Base-by-base conservation (phyloP, 139 green algal species). In the Zygnema circumcarinatum region DNA sequence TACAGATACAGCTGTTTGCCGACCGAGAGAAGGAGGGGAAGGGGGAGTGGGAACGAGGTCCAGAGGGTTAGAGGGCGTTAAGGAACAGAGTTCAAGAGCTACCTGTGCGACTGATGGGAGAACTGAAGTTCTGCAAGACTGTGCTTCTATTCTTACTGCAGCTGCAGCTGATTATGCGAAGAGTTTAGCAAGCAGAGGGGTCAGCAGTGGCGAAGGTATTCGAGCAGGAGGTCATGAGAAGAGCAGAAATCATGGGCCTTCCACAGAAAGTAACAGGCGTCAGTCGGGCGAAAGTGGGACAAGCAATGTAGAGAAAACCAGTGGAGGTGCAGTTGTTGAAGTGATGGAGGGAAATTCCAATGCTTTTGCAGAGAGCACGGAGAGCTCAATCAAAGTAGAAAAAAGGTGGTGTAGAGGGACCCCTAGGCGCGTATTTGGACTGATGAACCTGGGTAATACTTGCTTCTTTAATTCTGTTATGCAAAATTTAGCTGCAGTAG, bases 381-480 rank as follows among this genome's bases (percentile, higher is more conserved):
- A 38, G 41, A 83, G 3, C 11, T 79, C 7, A 11, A 81, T 7
- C 16, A 16, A 11, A 73, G 76, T 42, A 16, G 76, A 16, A 81
- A 83, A 11, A 20, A 81, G 52, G 76, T 25, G 76, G 32, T 7
- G 16, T 7, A 39, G 47, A 83, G 76, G 16, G 76, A 41, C 11
- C 7, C 7, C 3, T 7, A 41, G 69, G 75, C 32, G 47, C 7
- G 72, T 88, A 22, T 35, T 67, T 32, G 85, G 85, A 21, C 32
- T 90, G 11, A 73, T 38, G 33, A 90, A 90, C 38, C 78, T 90
- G 31, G 85, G 85, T 33, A 90, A 88, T 72, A 90, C 85, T 67
- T 90, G 85, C 39, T 90, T 90, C 38, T 89, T 90, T 67, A 90
- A 90, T 80, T 89, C 80, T 38, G 85, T 90, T 36, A 84, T 90